Base-by-base conservation (phyloP, 768 basidiomycete species). In the Xanthoconium purpureum region DNA sequence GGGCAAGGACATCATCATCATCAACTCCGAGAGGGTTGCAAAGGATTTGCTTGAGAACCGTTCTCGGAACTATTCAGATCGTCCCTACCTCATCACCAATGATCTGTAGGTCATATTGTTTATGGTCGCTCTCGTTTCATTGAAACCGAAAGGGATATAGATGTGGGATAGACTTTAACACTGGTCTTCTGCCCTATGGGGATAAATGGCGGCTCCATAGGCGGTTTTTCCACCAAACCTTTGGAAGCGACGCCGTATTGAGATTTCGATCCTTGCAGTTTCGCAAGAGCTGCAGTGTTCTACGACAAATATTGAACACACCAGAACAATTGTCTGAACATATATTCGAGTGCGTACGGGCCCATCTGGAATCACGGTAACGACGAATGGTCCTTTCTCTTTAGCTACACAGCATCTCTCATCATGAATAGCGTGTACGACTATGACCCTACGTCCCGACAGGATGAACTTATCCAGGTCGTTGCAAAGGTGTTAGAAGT, bases 21-120 rank as follows among this genome's bases (percentile, higher is more conserved):
- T 35, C 35, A 35, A 35, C 5, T 35, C 35, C 35, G 35, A 35
- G 13, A 35, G 5, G 13, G 35, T 35, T 10, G 35, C 35, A 35
- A 35, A 35, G 35, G 35, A 35, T 13, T 13, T 35, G 10, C 35
- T 35, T 9, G 35, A 35, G 35, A 10, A 35, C 35, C 35, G 13
- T 35, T 75, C 78, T 6, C 59, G 59, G 13, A 74, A 77, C 32
- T 80, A 80, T 58, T 80, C 80, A 12, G 79, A 78, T 61, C 75
- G 81, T 13, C 81, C 81, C 8, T 39, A 38, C 17, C 24, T 66
- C 14, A 46, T 63, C 14, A 56, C 46, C 8, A 45, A 14, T 5
- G 44, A 56, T 0, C 10, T 55, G 58, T 67, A 5, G 38, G 35
- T 35, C 35, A 9, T 10, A 39, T 39, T 8, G 6, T 39, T 10